These are phyloP conservation scores for Patellifolia procumbens DNA, from an alignment of 179 eudicot species.

Conservation along the genomic window DNA sequence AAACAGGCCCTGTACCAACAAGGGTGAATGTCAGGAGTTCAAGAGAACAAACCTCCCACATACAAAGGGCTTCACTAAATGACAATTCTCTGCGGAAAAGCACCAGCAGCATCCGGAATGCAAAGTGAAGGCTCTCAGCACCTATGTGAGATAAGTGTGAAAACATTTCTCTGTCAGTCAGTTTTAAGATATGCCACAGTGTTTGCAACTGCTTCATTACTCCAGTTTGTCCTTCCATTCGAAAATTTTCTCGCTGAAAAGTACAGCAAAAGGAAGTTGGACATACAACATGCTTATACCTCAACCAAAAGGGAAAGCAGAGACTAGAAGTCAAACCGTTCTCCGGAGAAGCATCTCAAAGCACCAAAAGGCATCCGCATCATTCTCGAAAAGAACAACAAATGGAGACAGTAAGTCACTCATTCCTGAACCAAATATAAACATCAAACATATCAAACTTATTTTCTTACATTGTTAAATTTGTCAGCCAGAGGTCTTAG, in stretches of 20 bases:
- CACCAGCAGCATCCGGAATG: conserved; percentile 94
- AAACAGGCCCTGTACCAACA: conserved; percentile 7
- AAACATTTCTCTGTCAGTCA: conserved; percentile 85
- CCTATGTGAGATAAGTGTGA: conserved; percentile 84
- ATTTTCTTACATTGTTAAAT: not conserved
- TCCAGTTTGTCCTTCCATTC: conserved; percentile 97
- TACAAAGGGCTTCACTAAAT: conserved; percentile 85
- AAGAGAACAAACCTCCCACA: conserved; percentile 98
- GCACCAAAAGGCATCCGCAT: conserved; percentile 99
- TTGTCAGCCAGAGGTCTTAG: not conserved
- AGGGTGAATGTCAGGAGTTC: conserved; percentile 11
- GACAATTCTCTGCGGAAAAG: conserved; percentile 96
- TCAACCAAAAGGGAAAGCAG: conserved; percentile 10
- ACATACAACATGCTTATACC: conserved; percentile 6
- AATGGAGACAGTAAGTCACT: conserved; percentile 96
- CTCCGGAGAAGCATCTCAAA: conserved; percentile 98
- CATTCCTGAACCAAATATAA: conserved; percentile 63
- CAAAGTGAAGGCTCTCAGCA: conserved; percentile 99
- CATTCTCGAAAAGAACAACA: conserved; percentile 91
- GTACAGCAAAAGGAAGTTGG: conserved; percentile 15
- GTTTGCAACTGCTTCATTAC: conserved; percentile 97
- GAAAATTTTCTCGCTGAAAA: conserved; percentile 85
- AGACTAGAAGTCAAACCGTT: conserved; percentile 52
- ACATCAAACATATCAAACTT: conserved; percentile 19
- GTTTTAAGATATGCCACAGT: conserved; percentile 81